Evolutionary conservation across 805 yeast species (phyloP).

Genomic region (Teunomyces panamensis): DNA sequence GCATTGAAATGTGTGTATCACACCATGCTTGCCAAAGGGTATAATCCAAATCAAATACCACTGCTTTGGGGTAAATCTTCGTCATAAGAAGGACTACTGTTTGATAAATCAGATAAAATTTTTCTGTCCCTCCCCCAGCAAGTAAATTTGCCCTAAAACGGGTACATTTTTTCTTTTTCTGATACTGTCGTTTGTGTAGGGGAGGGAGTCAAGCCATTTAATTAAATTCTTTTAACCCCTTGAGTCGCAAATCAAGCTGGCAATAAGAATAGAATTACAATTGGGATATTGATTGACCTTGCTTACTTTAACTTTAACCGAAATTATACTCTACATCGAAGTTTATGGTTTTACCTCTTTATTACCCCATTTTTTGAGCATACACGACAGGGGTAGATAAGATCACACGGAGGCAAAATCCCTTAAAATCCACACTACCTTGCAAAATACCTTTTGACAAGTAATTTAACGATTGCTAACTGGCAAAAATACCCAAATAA

Average conservation of each 20-base stretch:
- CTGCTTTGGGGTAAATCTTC: constrained; percentile 38
- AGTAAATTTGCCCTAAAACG: no score
- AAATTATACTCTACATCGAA: neutral
- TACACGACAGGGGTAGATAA: constrained; percentile 1
- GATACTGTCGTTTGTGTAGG: neutral
- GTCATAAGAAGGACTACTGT: neutral
- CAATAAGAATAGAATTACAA: no score
- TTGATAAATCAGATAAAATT: neutral
- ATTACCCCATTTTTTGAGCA: constrained; percentile 2
- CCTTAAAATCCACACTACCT: neutral
- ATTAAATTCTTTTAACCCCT: no score
- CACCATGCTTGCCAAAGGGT: constrained; percentile 86
- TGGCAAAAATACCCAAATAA: neutral
- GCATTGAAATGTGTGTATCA: constrained; percentile 66
- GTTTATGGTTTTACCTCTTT: neutral
- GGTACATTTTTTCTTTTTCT: neutral
- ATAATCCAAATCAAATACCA: constrained; percentile 73
- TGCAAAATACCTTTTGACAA: neutral
- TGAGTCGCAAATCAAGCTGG: no score
- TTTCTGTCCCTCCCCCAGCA: neutral
- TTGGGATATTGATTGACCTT: neutral
- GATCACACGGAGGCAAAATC: constrained; percentile 2
- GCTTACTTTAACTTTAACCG: neutral
- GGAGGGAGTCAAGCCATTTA: no score
- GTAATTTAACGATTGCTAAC: neutral